Evolutionary conservation across 2,329 filamentous ascomycete species (phyloP).

Genomic region (Aureobasidium musti): DNA sequence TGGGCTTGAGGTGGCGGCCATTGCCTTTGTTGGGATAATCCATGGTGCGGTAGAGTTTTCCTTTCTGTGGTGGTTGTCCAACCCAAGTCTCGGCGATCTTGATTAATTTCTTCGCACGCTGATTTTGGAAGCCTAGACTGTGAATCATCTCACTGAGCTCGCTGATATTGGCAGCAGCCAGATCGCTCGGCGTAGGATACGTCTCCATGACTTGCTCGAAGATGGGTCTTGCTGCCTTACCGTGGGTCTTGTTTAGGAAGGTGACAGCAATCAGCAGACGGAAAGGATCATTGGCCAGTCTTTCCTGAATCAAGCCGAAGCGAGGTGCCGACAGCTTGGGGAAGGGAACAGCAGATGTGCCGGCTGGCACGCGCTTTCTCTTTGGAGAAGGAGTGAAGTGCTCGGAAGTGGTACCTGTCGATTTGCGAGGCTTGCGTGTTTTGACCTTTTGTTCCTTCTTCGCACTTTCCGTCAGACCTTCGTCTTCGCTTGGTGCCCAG

Average conservation of each 20-base stretch:
- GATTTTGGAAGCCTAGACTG: constrained; percentile 69
- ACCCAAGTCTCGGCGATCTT: constrained; percentile 71
- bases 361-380: constrained; percentile 36
- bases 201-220: constrained; percentile 67
- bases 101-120: constrained; percentile 68
- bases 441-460: constrained; percentile 7
- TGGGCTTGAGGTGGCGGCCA: constrained; percentile 52
- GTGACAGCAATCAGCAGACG: constrained; percentile 78
- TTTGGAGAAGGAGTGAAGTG: constrained; percentile 39
- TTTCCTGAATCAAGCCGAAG: constrained; percentile 85
- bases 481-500: constrained; percentile 23
- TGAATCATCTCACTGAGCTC: constrained; percentile 65
- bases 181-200: constrained; percentile 66
- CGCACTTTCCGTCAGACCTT: constrained; percentile 10
- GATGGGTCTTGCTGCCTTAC: constrained; percentile 71
- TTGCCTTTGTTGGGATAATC: constrained; percentile 57
- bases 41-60: constrained; percentile 58
- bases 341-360: constrained; percentile 58
- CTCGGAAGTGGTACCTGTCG: constrained; percentile 40
- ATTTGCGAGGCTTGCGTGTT: constrained; percentile 37
- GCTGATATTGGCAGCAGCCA: constrained; percentile 59
- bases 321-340: constrained; percentile 62
- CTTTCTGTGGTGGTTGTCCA: constrained; percentile 60
- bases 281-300: constrained; percentile 73
- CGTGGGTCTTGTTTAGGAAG: constrained; percentile 80